Conservation (phyloP, 306 rosid species). For the Trifolium pratense region DNA sequence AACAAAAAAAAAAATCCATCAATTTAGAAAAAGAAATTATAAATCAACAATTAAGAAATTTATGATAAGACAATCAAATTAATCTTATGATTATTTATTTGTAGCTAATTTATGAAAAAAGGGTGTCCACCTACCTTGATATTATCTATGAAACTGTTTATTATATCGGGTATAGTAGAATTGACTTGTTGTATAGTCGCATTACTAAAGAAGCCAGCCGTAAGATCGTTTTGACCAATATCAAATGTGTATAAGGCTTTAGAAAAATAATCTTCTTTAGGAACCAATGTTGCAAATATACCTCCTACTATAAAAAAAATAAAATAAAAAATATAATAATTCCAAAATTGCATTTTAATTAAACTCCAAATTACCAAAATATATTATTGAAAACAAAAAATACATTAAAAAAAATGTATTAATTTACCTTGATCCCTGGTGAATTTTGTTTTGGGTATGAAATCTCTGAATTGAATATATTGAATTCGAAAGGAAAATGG, state of each 20-base stretch:
- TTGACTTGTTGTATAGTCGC: slow-evolving; percentile 42
- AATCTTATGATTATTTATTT: too few species aligned
- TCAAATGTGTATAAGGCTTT: slow-evolving; percentile 60
- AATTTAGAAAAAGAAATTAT: neutral
- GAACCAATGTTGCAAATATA: slow-evolving; percentile 38
- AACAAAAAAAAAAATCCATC: neutral
- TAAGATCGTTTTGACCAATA: slow-evolving; percentile 58
- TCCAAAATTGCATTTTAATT: neutral
- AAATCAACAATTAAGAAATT: neutral
- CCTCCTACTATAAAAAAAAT: slow-evolving; percentile 3
- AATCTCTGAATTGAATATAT: slow-evolving; percentile 41
- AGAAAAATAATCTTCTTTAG: slow-evolving; percentile 38
- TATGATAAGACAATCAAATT: neutral
- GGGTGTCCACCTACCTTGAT: slow-evolving; percentile 46
- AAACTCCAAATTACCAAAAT: neutral
- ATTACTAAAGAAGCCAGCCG: slow-evolving; percentile 12
- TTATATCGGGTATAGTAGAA: slow-evolving; percentile 48
- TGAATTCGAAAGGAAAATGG: slow-evolving; percentile 54
- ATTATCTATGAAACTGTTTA: slow-evolving; percentile 41
- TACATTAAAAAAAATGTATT: neutral
- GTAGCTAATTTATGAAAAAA: neutral
- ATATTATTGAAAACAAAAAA: neutral
- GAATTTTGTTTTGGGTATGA: slow-evolving; percentile 36
- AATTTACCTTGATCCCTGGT: slow-evolving; percentile 42
- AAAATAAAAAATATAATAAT: neutral